Percentiles rank a stretch among this genome's conserved stretches.
phyloP scores from a whole-genome alignment of 2,329 filamentous ascomycete species.

The Trichoderma koningii region DNA sequence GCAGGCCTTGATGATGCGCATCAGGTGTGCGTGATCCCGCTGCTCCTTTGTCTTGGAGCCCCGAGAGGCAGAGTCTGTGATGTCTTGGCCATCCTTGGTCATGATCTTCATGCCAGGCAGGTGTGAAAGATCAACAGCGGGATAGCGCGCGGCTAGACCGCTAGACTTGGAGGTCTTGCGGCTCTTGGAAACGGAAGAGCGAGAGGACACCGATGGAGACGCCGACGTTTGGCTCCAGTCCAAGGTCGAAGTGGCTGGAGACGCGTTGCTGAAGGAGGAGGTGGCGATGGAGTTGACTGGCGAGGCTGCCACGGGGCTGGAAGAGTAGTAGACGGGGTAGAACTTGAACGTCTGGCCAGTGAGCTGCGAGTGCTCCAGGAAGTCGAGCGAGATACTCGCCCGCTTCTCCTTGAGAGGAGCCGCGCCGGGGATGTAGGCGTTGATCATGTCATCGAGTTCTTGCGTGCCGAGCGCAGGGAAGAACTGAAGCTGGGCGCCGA shows the following conservation, averaged over 20 bases:
- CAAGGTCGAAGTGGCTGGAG: constrained; percentile 52
- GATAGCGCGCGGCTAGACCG: constrained; percentile 36
- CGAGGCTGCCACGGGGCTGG: constrained; percentile 41
- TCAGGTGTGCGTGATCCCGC: constrained; percentile 66
- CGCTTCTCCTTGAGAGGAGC: constrained; percentile 61
- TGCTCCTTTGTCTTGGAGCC: constrained; percentile 69
- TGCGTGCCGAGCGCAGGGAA: constrained; percentile 63
- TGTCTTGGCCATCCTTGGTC: constrained; percentile 63
- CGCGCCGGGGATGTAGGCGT: constrained; percentile 58
- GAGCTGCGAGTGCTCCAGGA: constrained; percentile 54
- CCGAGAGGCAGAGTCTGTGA: constrained; percentile 63
- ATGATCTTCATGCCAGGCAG: constrained; percentile 68
- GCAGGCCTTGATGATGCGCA: constrained; percentile 69
- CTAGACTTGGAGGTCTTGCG: constrained; percentile 35
- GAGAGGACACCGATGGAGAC: constrained; percentile 37
- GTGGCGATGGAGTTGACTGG: constrained; percentile 53
- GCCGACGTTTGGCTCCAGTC: constrained; percentile 47
- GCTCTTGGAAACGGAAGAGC: constrained; percentile 33
- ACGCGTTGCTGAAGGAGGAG: constrained; percentile 48
- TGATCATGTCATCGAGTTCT: constrained; percentile 62
- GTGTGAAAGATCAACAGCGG: constrained; percentile 50
- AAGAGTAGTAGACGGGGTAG: constrained; percentile 53
- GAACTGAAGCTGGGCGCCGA: constrained; percentile 64
- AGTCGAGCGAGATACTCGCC: constrained; percentile 59
- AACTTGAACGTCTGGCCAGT: constrained; percentile 64